Base-by-base conservation (phyloP, 1,139 yeast species). In the Zygoascus sp. region DNA sequence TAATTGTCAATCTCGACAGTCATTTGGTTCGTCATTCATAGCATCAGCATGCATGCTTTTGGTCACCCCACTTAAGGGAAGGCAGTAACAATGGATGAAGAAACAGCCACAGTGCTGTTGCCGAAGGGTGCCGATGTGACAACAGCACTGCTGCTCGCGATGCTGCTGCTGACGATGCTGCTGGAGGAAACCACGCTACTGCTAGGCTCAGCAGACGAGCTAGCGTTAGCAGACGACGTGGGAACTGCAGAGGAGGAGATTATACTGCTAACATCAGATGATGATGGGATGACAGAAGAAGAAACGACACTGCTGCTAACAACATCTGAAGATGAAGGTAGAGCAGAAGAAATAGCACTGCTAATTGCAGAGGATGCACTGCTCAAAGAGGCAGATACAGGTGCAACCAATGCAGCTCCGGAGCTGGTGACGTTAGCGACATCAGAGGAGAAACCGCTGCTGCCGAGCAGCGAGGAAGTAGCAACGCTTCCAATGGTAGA, bases 401-500 rank as follows among this genome's bases (percentile, higher is more conserved):
- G 11, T 13, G 40, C 40, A 7, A 35, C 30, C 27, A 23, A 23
- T 23, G 6, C 27, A 23, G 10, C 9, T 25, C 28, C 4, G 7
- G 7, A 25, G 28, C 28, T 3, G 28, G 8, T n/a, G 48, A 40
- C 21, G 19, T 17, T 32, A 28, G 32, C 22, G 25, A 16, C 22
- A 17, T 2, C 17, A 5, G 39, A 11, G 17, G 37, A 15, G n/a
- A 17, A 9, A 16, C 27, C 7, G 15, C 21, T 32, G 23, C 37
- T 20, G 11, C 23, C 20, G 20, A 10, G 15, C 22, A 10, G 19
- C 13, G 37, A 10, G 10, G 41, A 7, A 10, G 17, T 32, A 35
- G 32, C 40, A 43, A 15, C 25, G 25, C 42, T 32, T 11, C 41
- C 30, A 17, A 44, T 32, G 23, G 47, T 15, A 21, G 45, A 21